Evolutionary conservation across 306 rosid species (phyloP), one percentile per base, ranked within the genome.

Genomic region (Fagus sylvatica): DNA sequence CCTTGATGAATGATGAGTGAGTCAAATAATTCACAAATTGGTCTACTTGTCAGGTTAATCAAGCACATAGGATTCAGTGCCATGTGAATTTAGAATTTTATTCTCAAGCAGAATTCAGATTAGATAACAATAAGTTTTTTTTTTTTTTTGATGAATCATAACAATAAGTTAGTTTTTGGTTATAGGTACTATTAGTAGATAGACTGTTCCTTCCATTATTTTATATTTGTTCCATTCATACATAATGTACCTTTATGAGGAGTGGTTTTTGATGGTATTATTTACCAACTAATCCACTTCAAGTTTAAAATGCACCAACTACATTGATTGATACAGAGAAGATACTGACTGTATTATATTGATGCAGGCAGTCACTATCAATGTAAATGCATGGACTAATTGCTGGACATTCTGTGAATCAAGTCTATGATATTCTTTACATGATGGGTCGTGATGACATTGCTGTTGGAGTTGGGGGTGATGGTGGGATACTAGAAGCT

Each of bases 361-460:
- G 70, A 30, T 79, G 82, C 76, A 95, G 98, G 98, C 88, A 69
- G 85, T 95, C 39, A 92, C 91, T 8, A 60, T 95, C 39, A 89
- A 32, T 68, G 76, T 90, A 87, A 95, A 95, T 86, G 92, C 92
- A 33, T 92, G 98, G 98, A 87, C 97, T 28, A 71, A 91, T 78
- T 82, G n/a, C 90, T 1, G 98, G 98, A 30, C 98, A 95, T 67
- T 85, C 97, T n/a, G 96, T 92, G 83, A 90, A 95, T 82, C 98
- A 92, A 74, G 16, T 95, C 13, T 95, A 92, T 74, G 98, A 92
- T 76, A 22, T 91, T 1, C 92, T 95, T 65, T 91, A 88, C 86
- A 95, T 95, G 98, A 95, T 95, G 98, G 92, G 82, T 1, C 83
- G 97, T 16, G 98, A 95, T 55, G n/a, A 96, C 92, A 62, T 95